Percentiles rank a stretch among this genome's conserved stretches.
Evolutionary conservation across 179 eudicot species (phyloP).

Genomic region (Monotropa hypopitys): DNA sequence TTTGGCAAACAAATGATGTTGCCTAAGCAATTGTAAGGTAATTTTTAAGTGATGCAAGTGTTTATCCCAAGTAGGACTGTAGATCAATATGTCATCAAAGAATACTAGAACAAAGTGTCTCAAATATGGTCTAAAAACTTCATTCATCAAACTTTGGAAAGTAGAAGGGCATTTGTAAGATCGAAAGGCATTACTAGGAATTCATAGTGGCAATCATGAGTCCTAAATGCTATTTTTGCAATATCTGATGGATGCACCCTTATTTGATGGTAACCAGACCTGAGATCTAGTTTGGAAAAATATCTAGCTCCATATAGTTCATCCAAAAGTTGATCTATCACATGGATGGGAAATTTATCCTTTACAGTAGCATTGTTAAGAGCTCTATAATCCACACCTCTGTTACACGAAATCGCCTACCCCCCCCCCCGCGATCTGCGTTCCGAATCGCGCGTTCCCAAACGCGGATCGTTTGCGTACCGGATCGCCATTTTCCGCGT

Average conservation of each 20-base stretch:
- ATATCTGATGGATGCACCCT: neutral
- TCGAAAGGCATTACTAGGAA: neutral
- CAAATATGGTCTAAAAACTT: neutral
- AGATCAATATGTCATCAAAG: neutral
- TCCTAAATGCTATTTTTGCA: neutral
- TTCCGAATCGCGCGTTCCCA: too few species aligned
- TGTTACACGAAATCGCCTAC: too few species aligned
- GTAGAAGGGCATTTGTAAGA: neutral
- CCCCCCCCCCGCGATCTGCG: too few species aligned
- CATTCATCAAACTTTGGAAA: neutral
- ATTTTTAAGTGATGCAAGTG: neutral
- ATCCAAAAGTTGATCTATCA: neutral
- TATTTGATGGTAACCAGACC: neutral
- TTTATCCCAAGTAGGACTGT: neutral
- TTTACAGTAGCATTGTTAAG: neutral
- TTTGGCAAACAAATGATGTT: neutral
- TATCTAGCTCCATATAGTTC: neutral
- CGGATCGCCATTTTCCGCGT: too few species aligned
- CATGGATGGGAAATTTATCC: neutral
- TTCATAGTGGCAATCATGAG: constrained; percentile 1
- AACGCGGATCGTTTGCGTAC: too few species aligned
- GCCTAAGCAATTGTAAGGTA: neutral
- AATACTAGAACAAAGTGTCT: neutral
- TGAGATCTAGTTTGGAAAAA: neutral
- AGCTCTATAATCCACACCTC: neutral